Conservation (phyloP, 805 yeast genomes). For the Ogataea populi-albae region DNA sequence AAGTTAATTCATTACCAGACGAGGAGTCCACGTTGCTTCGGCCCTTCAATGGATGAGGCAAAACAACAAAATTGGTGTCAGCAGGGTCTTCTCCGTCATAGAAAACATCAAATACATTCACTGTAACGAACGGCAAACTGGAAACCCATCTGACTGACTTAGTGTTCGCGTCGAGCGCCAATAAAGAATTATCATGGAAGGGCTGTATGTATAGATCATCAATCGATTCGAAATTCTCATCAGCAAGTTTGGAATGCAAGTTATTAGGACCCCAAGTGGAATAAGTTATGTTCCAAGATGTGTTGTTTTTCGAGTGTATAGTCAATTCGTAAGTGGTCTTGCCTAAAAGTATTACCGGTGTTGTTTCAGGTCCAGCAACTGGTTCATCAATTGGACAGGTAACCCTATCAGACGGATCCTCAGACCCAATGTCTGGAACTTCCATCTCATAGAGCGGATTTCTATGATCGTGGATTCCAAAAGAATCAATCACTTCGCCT, state of each 20-base stretch:
- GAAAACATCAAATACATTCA: conserved; percentile 77
- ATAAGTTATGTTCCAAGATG: conserved; percentile 83
- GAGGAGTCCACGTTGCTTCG: conserved; percentile 2
- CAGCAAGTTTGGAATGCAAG: conserved; percentile 54
- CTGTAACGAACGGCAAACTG: conserved; percentile 66
- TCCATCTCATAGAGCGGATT: conserved; percentile 10
- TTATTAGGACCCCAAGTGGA: conserved; percentile 92
- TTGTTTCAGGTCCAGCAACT: conserved; percentile 9
- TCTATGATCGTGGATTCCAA: conserved; percentile 37
- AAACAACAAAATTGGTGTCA: conserved; percentile 41
- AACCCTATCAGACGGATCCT: conserved; percentile 2
- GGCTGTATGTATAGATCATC: conserved; percentile 84
- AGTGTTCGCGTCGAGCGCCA: conserved; percentile 69
- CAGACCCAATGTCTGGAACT: conserved; percentile 2
- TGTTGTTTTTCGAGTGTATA: conserved; percentile 70
- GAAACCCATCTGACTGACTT: conserved; percentile 80
- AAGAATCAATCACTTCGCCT: conserved; percentile 70
- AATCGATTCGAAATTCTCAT: conserved; percentile 51
- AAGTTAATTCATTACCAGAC: conserved; percentile 46
- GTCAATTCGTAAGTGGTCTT: conserved; percentile 68
- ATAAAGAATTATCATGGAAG: conserved; percentile 71
- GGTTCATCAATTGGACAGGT: conserved; percentile 16
- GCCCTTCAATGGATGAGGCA: conserved; percentile 65
- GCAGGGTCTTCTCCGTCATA: conserved; percentile 20
- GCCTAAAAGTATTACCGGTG: conserved; percentile 54